Evolutionary conservation across 768 basidiomycete species (phyloP).

Genomic region (Jaapia argillacea): DNA sequence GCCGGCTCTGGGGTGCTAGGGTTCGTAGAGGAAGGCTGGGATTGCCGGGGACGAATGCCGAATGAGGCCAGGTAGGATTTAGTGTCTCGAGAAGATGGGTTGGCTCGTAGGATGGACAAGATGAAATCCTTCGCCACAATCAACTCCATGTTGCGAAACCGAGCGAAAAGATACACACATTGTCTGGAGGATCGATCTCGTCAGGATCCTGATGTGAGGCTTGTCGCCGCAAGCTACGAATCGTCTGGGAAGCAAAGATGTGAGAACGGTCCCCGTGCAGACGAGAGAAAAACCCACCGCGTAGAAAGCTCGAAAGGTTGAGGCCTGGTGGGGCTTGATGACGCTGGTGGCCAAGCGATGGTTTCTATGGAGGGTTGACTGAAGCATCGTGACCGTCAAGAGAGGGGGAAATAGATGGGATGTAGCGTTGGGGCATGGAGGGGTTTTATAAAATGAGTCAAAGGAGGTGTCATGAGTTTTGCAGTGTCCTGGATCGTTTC

Average conservation of each 20-base stretch:
- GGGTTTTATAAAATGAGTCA: too few species aligned
- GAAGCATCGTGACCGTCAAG: too few species aligned
- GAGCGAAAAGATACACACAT: constrained; percentile 11
- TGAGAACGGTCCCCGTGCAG: background rate
- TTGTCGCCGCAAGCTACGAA: constrained; percentile 13
- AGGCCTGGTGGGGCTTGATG: background rate
- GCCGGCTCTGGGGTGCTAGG: constrained; percentile 9
- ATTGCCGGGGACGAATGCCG: constrained; percentile 45
- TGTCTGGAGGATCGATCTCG: constrained; percentile 18
- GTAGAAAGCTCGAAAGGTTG: background rate
- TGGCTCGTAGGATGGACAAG: constrained; percentile 85
- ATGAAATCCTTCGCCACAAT: constrained; percentile 73
- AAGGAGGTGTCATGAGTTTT: too few species aligned
- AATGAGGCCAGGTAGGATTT: constrained; percentile 89
- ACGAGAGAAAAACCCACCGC: background rate
- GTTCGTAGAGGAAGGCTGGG: constrained; percentile 19
- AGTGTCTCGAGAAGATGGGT: constrained; percentile 86
- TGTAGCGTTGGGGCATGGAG: too few species aligned
- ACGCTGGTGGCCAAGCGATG: background rate
- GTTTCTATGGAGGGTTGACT: background rate
- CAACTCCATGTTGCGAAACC: background rate
- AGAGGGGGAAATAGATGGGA: too few species aligned
- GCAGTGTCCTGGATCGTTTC: too few species aligned
- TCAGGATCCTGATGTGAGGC: constrained; percentile 12
- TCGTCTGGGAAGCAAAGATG: constrained; percentile 11